Base-by-base conservation (phyloP, 345 rosid species). In the Carallia brachiata region DNA sequence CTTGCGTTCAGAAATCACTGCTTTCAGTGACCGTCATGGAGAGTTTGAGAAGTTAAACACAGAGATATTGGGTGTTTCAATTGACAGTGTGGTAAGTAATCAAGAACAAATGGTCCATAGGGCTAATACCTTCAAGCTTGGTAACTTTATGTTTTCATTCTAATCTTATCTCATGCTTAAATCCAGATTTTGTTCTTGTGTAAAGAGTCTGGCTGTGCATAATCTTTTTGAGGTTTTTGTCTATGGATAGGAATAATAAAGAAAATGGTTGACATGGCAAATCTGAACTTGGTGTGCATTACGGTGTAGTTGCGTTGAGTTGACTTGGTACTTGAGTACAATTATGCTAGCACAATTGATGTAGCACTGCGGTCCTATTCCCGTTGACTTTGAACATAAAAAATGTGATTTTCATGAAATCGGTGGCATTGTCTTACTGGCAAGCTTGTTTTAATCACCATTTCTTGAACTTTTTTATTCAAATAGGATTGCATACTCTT, bases 31-130 rank as follows among this genome's bases (percentile, higher is more conserved):
- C 85, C 88, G 97, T 0, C 13, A 92, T 56, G 79, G 63, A 13
- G 98, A 92, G 74, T 95, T 95, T 72, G 90, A 89, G 79, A 85
- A 95, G 86, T 48, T 92, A 58, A 90, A 92, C 88, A 90, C 99
- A 0, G 96, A 90, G 83, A 36, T 92, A 40, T 77, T 94, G 79
- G 99, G 97, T 64, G 96, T 95, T 71, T 92, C 99, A 62, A 52
- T 77, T 48, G 99, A 92, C 73, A 92, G 99, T 85, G 98, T 89
- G 88, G 99, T 92, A 82, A 75, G 88, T 82, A 64, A 2, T 54
- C 32, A 63, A 28, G 54, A 54, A 16, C 48, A 55, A 40, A 63
- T 6, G 10, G 58, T 19, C 28, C 4, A 0, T 7, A 54, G 58
- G 58, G 19, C 58, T 54, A 6, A 27, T 6, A 19, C 12, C 1